Conservation (phyloP, 2,329 filamentous ascomycete species). For the Fusarium verticillioides region DNA sequence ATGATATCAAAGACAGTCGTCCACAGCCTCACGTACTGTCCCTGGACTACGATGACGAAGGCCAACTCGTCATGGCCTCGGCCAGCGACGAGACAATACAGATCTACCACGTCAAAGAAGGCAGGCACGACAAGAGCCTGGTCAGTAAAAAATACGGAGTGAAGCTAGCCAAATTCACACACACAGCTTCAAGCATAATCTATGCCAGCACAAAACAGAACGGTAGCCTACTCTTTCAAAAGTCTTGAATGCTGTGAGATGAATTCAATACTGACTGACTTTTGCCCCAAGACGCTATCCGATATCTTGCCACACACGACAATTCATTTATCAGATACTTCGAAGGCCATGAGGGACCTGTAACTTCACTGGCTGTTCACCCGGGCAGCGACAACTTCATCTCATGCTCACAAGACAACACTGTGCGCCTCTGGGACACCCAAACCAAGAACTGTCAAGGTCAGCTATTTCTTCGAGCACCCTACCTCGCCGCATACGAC, state of each 20-base stretch:
- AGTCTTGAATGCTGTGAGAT: not conserved
- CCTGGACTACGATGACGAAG: slow-evolving; percentile 95
- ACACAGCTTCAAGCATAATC: slow-evolving; percentile 89
- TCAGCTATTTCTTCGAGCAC: slow-evolving; percentile 80
- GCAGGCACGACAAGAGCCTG: slow-evolving; percentile 86
- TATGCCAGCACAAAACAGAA: slow-evolving; percentile 97
- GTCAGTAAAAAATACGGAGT: slow-evolving; percentile 97
- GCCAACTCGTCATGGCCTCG: slow-evolving; percentile 90
- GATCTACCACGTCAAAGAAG: slow-evolving; percentile 92
- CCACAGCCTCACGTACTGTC: slow-evolving; percentile 78
- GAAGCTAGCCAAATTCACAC: slow-evolving; percentile 93
- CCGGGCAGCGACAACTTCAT: slow-evolving; percentile 92
- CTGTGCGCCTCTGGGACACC: slow-evolving; percentile 90
- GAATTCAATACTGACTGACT: slow-evolving; percentile 1
- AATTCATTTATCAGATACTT: slow-evolving; percentile 98
- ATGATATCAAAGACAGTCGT: slow-evolving; percentile 64
- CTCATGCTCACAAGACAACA: slow-evolving; percentile 90
- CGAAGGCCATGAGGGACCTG: slow-evolving; percentile 84
- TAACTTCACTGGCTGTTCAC: slow-evolving; percentile 85
- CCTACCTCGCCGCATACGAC: slow-evolving; percentile 89
- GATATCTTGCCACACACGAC: slow-evolving; percentile 91
- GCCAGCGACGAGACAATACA: slow-evolving; percentile 96
- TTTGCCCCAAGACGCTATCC: slow-evolving; percentile 74
- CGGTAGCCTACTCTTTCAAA: slow-evolving; percentile 60
- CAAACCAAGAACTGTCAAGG: slow-evolving; percentile 83